Percentiles rank a stretch among this genome's conserved stretches.
Conservation (phyloP, 768 basidiomycete species). For the Phylloporus arenicola region DNA sequence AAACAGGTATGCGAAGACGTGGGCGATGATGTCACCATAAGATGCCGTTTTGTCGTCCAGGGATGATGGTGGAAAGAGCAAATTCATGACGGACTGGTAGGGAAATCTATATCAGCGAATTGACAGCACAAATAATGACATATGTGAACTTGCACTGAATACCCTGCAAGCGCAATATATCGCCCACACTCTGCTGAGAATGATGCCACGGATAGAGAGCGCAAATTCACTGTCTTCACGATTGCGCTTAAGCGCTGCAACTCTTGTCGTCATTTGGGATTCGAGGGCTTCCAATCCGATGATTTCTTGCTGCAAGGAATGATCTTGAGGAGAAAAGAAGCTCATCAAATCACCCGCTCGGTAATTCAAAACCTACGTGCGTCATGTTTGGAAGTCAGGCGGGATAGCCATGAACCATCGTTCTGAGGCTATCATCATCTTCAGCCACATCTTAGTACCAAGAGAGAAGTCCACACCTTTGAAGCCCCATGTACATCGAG, state of each 20-base stretch:
- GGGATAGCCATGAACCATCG: conserved; percentile 27
- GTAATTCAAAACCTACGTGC: conserved; percentile 20
- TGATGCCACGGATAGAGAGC: conserved; percentile 49
- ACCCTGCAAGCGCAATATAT: conserved; percentile 63
- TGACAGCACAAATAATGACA: conserved; percentile 3
- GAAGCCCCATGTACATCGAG: conserved; percentile 20
- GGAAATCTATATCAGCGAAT: conserved; percentile 13
- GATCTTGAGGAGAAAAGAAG: conserved; percentile 24
- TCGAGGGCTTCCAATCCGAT: conserved; percentile 63
- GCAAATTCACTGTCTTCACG: conserved; percentile 47
- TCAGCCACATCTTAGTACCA: conserved; percentile 7
- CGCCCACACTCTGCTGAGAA: conserved; percentile 53
- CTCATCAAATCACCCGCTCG: neutral
- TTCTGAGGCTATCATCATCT: conserved; percentile 16
- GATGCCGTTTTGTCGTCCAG: conserved; percentile 36
- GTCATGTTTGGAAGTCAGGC: conserved; percentile 29
- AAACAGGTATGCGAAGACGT: conserved; percentile 36
- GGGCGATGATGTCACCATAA: conserved; percentile 41
- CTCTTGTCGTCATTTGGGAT: conserved; percentile 57
- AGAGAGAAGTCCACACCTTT: conserved; percentile 19
- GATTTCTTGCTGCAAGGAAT: conserved; percentile 48
- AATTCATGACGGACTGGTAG: conserved; percentile 29
- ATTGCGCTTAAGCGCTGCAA: conserved; percentile 45
- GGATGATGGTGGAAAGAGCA: conserved; percentile 29
- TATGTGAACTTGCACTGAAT: conserved; percentile 45